phyloP scores from a whole-genome alignment of 495 filamentous ascomycete species.

The Viridothelium virens region DNA sequence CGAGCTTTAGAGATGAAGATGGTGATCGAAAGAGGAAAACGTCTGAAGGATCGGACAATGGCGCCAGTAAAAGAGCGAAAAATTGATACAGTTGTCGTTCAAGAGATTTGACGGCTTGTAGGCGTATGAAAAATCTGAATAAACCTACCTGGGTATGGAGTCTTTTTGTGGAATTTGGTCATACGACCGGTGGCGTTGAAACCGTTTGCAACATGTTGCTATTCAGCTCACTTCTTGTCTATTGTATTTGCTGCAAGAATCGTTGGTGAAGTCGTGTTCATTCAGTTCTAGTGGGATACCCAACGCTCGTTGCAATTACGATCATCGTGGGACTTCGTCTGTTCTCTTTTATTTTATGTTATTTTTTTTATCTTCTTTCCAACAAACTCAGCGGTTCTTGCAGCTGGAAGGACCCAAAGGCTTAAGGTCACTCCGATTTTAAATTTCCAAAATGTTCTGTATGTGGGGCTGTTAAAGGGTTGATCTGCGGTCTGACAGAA shows the following conservation, averaged over 20 bases:
- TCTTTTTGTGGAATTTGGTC: neutral
- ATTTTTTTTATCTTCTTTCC: neutral
- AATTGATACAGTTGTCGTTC: conserved; percentile 18
- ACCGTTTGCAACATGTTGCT: neutral
- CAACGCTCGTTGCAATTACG: conserved; percentile 2
- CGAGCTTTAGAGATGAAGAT: conserved; percentile 38
- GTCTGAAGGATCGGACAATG: conserved; percentile 30
- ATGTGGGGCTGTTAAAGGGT: too few species aligned
- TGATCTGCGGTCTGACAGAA: too few species aligned
- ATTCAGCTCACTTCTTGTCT: neutral
- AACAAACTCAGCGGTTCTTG: neutral
- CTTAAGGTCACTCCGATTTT: too few species aligned
- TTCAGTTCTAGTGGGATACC: conserved; percentile 2
- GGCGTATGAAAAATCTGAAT: neutral
- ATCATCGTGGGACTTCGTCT: neutral
- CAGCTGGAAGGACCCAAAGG: too few species aligned
- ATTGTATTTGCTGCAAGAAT: neutral
- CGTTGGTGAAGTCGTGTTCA: neutral
- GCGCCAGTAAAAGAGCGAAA: conserved; percentile 33
- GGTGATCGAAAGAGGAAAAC: conserved; percentile 37
- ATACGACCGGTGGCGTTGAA: neutral
- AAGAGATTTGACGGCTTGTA: neutral
- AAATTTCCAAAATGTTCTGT: too few species aligned
- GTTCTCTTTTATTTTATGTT: too few species aligned
- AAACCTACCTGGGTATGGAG: neutral